Conservation (phyloP, 1,139 yeast genomes). For the Sugiyamaella neomexicana region DNA sequence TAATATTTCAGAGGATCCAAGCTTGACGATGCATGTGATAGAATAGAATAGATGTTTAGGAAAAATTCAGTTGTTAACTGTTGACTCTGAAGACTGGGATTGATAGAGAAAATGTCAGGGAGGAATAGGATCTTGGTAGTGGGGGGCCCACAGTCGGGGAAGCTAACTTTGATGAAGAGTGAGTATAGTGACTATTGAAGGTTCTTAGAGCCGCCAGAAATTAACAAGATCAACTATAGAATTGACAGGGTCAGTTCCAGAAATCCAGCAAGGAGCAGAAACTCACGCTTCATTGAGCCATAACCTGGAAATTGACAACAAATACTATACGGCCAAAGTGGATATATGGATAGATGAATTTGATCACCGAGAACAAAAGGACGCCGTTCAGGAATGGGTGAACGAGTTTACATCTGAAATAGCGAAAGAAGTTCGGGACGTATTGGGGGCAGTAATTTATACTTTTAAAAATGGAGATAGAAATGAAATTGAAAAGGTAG, state of each 20-base stretch:
- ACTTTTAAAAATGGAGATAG: conserved; percentile 35
- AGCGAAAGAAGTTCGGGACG: conserved; percentile 45
- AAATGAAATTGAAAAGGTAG: conserved; percentile 24
- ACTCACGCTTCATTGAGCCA: conserved; percentile 42
- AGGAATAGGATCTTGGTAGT: conserved; percentile 43
- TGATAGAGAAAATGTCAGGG: not conserved
- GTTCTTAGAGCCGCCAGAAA: not conserved
- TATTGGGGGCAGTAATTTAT: conserved; percentile 43
- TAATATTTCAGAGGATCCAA: too few species aligned
- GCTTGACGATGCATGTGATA: too few species aligned
- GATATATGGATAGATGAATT: conserved; percentile 49
- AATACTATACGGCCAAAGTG: conserved; percentile 43
- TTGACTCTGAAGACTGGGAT: too few species aligned
- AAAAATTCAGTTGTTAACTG: too few species aligned
- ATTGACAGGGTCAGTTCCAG: conserved; percentile 30
- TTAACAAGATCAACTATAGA: conserved; percentile 11
- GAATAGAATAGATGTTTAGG: too few species aligned
- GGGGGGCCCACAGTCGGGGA: conserved; percentile 43
- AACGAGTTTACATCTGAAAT: conserved; percentile 40
- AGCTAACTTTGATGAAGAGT: conserved; percentile 39
- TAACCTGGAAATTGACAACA: conserved; percentile 38
- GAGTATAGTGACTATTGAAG: conserved; percentile 16
- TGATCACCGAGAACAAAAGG: conserved; percentile 18
- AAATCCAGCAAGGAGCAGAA: conserved; percentile 19
- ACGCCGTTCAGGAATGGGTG: conserved; percentile 39